Conservation (phyloP, 108 stramenopile genomes). For the Cyclotella cryptica region DNA sequence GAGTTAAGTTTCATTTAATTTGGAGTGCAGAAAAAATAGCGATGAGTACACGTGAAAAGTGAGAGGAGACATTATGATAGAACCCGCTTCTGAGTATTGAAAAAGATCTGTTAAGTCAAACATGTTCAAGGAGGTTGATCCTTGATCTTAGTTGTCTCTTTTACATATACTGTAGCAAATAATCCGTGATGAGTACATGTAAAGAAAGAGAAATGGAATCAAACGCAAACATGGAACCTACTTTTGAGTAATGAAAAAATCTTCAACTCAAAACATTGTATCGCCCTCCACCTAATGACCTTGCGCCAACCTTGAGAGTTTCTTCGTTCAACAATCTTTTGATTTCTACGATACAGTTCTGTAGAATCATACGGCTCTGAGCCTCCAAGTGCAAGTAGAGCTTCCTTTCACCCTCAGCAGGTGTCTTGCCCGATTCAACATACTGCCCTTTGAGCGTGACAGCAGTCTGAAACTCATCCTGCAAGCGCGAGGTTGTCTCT, state of each 20-base stretch:
- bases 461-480: conserved; percentile 92
- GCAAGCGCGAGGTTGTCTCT: conserved; percentile 86
- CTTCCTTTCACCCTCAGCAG: conserved; percentile 72
- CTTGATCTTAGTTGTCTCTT: conserved; percentile 17
- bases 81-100: neutral
- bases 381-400: conserved; percentile 91
- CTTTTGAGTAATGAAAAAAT: conserved; percentile 8
- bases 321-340: conserved; percentile 93
- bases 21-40: neutral
- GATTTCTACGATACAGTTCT: conserved; percentile 85
- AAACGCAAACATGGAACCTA: conserved; percentile 3
- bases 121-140: neutral
- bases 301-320: conserved; percentile 82
- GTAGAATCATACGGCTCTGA: conserved; percentile 72
- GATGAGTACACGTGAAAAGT: neutral
- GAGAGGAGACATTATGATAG: neutral
- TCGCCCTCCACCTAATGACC: conserved; percentile 51
- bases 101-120: neutral
- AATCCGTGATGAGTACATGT: conserved; percentile 9
- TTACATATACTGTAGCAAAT: conserved; percentile 3
- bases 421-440: conserved; percentile 68
- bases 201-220: neutral
- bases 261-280: conserved; percentile 39
- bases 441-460: conserved; percentile 91
- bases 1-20: neutral